Evolutionary conservation across 163 green algal species (phyloP).

Genomic region (Volvox carteri): DNA sequence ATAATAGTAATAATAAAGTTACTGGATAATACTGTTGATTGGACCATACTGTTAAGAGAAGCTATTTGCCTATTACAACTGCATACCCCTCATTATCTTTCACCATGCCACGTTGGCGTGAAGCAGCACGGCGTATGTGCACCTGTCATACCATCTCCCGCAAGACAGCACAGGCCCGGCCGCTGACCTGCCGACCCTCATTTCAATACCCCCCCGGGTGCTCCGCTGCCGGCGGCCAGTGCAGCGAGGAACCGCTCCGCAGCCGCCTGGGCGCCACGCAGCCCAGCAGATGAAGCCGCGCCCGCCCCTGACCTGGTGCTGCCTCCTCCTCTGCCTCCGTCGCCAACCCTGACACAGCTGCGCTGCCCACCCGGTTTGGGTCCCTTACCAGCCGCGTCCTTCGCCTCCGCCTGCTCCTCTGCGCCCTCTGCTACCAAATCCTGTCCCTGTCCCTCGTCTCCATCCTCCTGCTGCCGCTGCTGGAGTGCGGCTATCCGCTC

Average conservation of each 20-base stretch:
- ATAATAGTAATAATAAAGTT: too few species aligned
- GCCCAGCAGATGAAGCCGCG: too few species aligned
- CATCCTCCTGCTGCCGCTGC: background rate
- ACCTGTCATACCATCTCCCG: background rate
- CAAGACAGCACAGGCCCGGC: background rate
- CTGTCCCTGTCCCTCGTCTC: background rate
- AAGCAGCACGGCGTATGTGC: background rate
- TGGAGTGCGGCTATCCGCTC: background rate
- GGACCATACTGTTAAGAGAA: too few species aligned
- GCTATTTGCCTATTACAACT: background rate
- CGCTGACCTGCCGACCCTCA: background rate
- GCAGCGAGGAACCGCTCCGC: conserved; percentile 18
- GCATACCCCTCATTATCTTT: background rate
- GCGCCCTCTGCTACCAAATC: background rate
- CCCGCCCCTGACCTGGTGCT: too few species aligned
- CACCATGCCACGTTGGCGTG: background rate
- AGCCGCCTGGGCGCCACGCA: background rate
- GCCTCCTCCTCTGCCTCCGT: background rate
- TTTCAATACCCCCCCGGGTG: background rate
- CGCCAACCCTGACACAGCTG: background rate
- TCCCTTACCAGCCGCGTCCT: background rate
- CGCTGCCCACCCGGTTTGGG: background rate
- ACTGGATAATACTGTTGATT: background rate
- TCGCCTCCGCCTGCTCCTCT: background rate
- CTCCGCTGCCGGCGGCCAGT: background rate